These are phyloP conservation scores for Geranium incanum DNA, from an alignment of 441 rosid genomes.

Conservation along the genomic window DNA sequence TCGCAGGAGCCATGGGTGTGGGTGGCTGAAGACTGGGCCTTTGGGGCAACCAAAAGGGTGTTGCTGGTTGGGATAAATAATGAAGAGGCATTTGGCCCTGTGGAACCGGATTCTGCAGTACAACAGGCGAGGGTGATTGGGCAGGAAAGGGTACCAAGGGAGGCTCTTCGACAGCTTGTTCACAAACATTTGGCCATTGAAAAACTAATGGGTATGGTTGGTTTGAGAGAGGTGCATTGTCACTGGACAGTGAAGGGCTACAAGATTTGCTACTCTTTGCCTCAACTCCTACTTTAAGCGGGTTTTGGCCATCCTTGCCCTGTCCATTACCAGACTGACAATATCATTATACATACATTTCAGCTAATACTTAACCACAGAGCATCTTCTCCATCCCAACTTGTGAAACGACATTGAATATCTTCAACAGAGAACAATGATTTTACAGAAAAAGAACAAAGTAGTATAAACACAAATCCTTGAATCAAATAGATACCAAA, in stretches of 20 bases:
- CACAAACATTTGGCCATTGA: slow-evolving; percentile 23
- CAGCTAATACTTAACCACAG: background rate
- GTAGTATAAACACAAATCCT: background rate
- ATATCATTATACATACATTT: slow-evolving; percentile 3
- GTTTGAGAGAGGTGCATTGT: slow-evolving; percentile 13
- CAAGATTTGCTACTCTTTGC: slow-evolving; percentile 19
- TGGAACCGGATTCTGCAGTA: slow-evolving; percentile 9
- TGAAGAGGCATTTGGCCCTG: slow-evolving; percentile 21
- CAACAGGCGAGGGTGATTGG: slow-evolving; percentile 18
- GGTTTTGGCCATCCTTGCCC: slow-evolving; percentile 25
- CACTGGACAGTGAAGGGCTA: slow-evolving; percentile 18
- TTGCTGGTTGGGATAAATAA: slow-evolving; percentile 12
- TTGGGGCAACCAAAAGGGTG: slow-evolving; percentile 29
- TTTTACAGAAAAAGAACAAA: background rate
- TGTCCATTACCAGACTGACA: slow-evolving; percentile 20
- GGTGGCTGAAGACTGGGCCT: slow-evolving; percentile 27
- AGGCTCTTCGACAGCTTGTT: slow-evolving; percentile 20
- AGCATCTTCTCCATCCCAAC: background rate
- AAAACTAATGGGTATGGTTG: slow-evolving; percentile 23
- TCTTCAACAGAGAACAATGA: background rate
- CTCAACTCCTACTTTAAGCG: slow-evolving; percentile 15
- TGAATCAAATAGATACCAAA: background rate
- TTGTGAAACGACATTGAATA: background rate
- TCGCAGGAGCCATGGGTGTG: slow-evolving; percentile 20
- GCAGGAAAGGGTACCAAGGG: slow-evolving; percentile 16